Percentiles rank a stretch among this genome's conserved stretches.
These are phyloP conservation scores for Chaetoceros tenuissimus DNA, from an alignment of 108 stramenopile genomes.

Conservation along the genomic window DNA sequence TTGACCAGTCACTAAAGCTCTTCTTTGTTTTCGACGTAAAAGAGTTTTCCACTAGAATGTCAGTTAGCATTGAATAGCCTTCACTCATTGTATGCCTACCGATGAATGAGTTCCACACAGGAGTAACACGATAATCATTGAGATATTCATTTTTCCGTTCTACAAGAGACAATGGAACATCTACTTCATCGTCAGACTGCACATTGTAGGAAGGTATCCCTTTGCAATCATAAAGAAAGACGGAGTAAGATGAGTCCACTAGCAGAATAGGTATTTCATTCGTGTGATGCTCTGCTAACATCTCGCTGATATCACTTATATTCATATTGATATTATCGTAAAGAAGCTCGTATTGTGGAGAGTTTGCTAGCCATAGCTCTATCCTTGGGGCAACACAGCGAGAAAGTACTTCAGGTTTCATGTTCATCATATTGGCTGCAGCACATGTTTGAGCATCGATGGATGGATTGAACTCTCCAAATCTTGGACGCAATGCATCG, in stretches of 20 bases:
- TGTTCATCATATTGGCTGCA: slow-evolving; percentile 31
- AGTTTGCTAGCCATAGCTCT: slow-evolving; percentile 30
- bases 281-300: neutral
- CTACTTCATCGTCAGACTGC: too few relatives aligned
- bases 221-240: neutral
- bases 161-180: neutral
- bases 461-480: slow-evolving; percentile 15
- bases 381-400: slow-evolving; percentile 36
- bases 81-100: too few relatives aligned
- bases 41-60: neutral
- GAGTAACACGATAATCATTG: neutral
- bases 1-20: neutral
- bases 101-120: neutral
- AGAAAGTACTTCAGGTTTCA: slow-evolving; percentile 29
- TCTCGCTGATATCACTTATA: too few relatives aligned
- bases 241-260: neutral
- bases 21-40: neutral
- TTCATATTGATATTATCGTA: too few relatives aligned
- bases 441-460: slow-evolving; percentile 35
- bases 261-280: neutral
- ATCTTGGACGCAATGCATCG: slow-evolving; percentile 35
- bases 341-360: too few relatives aligned
- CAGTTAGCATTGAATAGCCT: too few relatives aligned
- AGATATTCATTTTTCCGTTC: neutral
- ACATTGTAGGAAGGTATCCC: too few relatives aligned